These are phyloP conservation scores for Pseudotsuga menziesii DNA, from an alignment of 75 land plant genomes.

Conservation along the genomic window DNA sequence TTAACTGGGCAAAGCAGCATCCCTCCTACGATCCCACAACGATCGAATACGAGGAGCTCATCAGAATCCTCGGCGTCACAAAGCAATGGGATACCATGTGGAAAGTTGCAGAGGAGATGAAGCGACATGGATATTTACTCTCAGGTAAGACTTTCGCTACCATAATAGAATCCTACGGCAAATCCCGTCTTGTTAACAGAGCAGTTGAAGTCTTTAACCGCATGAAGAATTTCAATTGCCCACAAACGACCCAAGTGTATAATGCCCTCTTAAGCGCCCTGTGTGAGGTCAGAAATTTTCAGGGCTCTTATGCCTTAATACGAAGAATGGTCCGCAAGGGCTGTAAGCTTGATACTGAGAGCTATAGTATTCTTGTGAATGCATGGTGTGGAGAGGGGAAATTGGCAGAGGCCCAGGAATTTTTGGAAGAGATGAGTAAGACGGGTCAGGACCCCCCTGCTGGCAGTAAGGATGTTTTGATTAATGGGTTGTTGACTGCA, in stretches of 20 bases:
- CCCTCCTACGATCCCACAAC: slow-evolving; percentile 49
- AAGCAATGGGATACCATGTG: slow-evolving; percentile 42
- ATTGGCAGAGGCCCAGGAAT: slow-evolving; percentile 55
- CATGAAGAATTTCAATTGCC: slow-evolving; percentile 22
- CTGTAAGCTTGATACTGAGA: slow-evolving; percentile 36
- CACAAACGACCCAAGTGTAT: slow-evolving; percentile 37
- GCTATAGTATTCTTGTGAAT: slow-evolving; percentile 44
- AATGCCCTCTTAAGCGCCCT: slow-evolving; percentile 54
- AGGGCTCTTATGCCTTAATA: slow-evolving; percentile 59
- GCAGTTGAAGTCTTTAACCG: slow-evolving; percentile 61
- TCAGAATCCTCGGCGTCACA: slow-evolving; percentile 31
- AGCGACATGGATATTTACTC: slow-evolving; percentile 2
- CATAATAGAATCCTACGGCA: slow-evolving; percentile 43
- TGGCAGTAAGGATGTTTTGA: slow-evolving; percentile 59
- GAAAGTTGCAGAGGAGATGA: slow-evolving; percentile 34
- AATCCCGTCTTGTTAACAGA: slow-evolving; percentile 22
- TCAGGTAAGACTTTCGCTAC: slow-evolving; percentile 19
- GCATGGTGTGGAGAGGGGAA: slow-evolving; percentile 65
- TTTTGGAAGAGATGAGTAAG: slow-evolving; percentile 67
- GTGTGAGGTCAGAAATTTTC: slow-evolving; percentile 41
- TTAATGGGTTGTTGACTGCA: slow-evolving; percentile 59
- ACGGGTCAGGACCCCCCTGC: slow-evolving; percentile 63
- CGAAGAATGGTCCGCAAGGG: slow-evolving; percentile 57
- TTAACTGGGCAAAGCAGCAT: slow-evolving; percentile 47
- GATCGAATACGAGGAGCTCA: slow-evolving; percentile 38